Percentiles rank a stretch among this genome's conserved stretches.
phyloP scores from a whole-genome alignment of 805 yeast genomes.

The Lachancea waltii region DNA sequence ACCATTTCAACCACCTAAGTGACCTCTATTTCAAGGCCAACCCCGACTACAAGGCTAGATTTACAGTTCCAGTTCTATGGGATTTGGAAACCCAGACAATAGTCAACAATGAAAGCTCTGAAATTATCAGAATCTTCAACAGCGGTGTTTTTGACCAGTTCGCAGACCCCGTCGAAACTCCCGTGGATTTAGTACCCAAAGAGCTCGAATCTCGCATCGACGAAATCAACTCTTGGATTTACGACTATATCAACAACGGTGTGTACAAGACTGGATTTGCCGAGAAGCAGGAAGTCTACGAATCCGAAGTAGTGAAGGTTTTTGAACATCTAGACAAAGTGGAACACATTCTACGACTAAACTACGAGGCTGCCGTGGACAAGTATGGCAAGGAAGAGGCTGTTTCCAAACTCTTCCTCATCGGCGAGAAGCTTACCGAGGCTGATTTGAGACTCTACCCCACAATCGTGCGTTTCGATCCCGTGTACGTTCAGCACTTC shows the following conservation, averaged over 20 bases:
- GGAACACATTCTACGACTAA: constrained; percentile 50
- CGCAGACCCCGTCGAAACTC: constrained; percentile 34
- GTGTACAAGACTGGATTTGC: constrained; percentile 93
- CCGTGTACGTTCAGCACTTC: constrained; percentile 92
- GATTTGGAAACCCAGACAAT: constrained; percentile 76
- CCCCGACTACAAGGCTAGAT: constrained; percentile 72
- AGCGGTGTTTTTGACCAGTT: constrained; percentile 61
- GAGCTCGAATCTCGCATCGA: constrained; percentile 54
- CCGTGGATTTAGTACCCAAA: constrained; percentile 54
- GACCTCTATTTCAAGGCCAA: constrained; percentile 72
- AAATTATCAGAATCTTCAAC: constrained; percentile 79
- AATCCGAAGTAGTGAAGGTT: constrained; percentile 53
- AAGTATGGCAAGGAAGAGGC: constrained; percentile 17
- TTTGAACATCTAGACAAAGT: constrained; percentile 65
- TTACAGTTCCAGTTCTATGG: constrained; percentile 92
- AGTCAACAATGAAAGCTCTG: constrained; percentile 88
- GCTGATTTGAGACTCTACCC: constrained; percentile 85
- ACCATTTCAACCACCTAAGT: constrained; percentile 53
- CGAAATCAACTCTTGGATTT: constrained; percentile 73
- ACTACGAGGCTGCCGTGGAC: constrained; percentile 30
- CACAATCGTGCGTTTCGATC: constrained; percentile 85
- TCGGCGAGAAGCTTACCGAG: constrained; percentile 71
- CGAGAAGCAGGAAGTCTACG: constrained; percentile 74
- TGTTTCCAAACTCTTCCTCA: constrained; percentile 37
- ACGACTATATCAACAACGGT: constrained; percentile 82